Percentiles rank a stretch among this genome's conserved stretches.
Evolutionary conservation across 805 yeast genomes (phyloP).

Genomic region (Metschnikowia amazonensis): DNA sequence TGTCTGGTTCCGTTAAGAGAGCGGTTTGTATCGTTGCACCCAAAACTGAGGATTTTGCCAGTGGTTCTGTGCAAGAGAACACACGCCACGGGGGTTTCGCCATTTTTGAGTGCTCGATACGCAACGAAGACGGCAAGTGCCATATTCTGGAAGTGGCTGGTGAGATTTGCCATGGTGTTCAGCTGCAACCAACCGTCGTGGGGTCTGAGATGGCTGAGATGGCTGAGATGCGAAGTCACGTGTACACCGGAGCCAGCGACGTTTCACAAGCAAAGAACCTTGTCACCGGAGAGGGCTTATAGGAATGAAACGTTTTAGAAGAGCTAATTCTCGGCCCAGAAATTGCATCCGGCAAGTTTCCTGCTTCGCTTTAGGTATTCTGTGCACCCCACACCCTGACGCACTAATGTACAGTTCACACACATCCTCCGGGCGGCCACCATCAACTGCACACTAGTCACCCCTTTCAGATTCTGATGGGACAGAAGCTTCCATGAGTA

Average conservation of each 20-base stretch:
- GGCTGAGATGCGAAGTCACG: constrained; percentile 6
- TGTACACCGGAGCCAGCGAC: not conserved
- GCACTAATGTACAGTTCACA: not conserved
- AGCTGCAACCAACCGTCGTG: not conserved
- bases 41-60: constrained; percentile 59
- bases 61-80: constrained; percentile 42
- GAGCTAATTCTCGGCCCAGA: too few relatives aligned
- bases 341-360: not conserved
- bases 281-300: not conserved
- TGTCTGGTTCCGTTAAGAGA: constrained; percentile 85
- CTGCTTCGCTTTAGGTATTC: not conserved
- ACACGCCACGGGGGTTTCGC: constrained; percentile 86
- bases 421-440: not conserved
- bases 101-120: constrained; percentile 54
- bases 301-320: not conserved
- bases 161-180: constrained; percentile 8
- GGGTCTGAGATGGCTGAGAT: constrained; percentile 1
- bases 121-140: constrained; percentile 53
- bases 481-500: not conserved
- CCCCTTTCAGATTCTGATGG: not conserved
- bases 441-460: not conserved
- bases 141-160: constrained; percentile 42
- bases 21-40: constrained; percentile 82
- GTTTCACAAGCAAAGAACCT: too few relatives aligned
- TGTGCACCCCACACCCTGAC: not conserved